A percentile compares a stretch with the other conserved stretches of the same genome.
Evolutionary conservation across 495 filamentous ascomycete genomes (phyloP).

Genomic region (Penicillium daleae): DNA sequence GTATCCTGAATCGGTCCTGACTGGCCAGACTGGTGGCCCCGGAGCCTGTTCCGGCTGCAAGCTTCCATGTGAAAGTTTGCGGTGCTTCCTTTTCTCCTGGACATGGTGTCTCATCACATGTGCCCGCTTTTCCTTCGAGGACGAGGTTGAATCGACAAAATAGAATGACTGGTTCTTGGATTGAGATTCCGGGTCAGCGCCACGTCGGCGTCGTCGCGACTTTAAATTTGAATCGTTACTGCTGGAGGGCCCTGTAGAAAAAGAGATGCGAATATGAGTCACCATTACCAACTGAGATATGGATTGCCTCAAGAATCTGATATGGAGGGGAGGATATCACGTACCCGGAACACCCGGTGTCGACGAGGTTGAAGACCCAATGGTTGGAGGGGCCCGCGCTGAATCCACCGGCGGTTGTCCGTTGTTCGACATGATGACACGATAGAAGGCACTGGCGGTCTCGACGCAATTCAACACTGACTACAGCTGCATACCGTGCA

Average conservation of each 20-base stretch:
- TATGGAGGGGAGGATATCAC: constrained; percentile 1
- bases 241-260: constrained; percentile 26
- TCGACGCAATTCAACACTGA: constrained; percentile 19
- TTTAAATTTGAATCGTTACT: constrained; percentile 26
- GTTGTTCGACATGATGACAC: constrained; percentile 38
- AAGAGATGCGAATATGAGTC: neutral
- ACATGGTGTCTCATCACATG: constrained; percentile 57
- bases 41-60: constrained; percentile 23
- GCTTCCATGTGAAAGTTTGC: constrained; percentile 31
- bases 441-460: constrained; percentile 11
- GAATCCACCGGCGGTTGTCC: constrained; percentile 19
- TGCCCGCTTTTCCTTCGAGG: constrained; percentile 50
- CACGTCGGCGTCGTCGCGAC: constrained; percentile 33
- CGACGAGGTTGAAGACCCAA: constrained; percentile 3
- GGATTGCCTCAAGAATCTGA: no score
- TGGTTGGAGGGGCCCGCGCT: constrained; percentile 7
- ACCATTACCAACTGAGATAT: neutral
- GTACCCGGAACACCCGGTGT: constrained; percentile 25
- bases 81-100: constrained; percentile 48
- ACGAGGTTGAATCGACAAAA: constrained; percentile 50
- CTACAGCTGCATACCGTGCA: constrained; percentile 34
- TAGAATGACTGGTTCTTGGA: constrained; percentile 46
- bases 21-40: constrained; percentile 31
- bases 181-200: constrained; percentile 23
- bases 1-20: constrained; percentile 21